Conservation (phyloP, 345 rosid species). For the Salix dunnii region DNA sequence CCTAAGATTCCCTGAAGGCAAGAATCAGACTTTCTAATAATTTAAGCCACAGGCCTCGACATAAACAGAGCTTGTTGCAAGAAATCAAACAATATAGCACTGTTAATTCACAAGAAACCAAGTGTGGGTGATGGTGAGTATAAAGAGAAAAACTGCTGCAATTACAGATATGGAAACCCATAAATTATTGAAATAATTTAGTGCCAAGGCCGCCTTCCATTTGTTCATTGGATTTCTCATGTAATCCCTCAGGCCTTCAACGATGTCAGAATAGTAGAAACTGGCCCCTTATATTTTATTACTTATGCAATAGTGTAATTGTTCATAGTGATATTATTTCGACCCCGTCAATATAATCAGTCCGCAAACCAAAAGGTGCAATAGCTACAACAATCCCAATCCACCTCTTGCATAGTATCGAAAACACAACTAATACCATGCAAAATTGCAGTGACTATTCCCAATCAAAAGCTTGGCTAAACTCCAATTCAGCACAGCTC, state of each 20-base stretch:
- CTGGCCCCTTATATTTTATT: too few relatives aligned
- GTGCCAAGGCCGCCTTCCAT: not conserved
- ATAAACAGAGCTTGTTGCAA: too few relatives aligned
- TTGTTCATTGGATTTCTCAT: too few relatives aligned
- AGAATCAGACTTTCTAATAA: too few relatives aligned
- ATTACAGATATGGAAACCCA: constrained; percentile 13
- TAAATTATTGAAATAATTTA: constrained; percentile 14
- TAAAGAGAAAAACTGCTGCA: constrained; percentile 5
- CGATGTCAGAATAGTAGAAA: too few relatives aligned
- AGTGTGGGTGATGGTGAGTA: constrained; percentile 7
- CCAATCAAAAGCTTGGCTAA: not conserved
- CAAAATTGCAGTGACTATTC: not conserved
- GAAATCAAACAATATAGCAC: too few relatives aligned
- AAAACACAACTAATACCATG: not conserved
- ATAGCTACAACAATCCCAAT: not conserved
- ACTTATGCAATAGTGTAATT: too few relatives aligned
- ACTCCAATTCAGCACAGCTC: not conserved
- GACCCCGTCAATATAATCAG: not conserved
- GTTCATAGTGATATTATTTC: too few relatives aligned
- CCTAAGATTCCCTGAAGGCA: too few relatives aligned
- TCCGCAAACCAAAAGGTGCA: not conserved
- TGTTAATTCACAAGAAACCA: too few relatives aligned
- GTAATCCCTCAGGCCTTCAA: too few relatives aligned
- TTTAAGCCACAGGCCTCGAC: too few relatives aligned
- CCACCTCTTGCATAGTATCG: not conserved